phyloP scores from a whole-genome alignment of 805 yeast genomes.

The Priceomyces fermenticarens region DNA sequence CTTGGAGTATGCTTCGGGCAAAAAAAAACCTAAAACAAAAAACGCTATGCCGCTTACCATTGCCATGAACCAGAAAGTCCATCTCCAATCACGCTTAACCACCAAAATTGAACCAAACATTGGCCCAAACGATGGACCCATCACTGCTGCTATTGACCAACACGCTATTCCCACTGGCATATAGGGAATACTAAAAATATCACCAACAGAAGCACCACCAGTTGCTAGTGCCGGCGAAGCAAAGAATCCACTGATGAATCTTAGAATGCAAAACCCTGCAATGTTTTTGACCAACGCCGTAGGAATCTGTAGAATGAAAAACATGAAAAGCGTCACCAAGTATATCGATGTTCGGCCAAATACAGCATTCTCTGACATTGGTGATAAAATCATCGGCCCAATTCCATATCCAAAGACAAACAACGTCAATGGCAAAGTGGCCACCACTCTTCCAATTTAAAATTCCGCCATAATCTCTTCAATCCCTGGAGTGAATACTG shows the following conservation, averaged over 20 bases:
- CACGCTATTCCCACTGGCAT: conserved; percentile 43
- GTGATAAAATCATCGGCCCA: conserved; percentile 57
- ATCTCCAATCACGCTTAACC: conserved; percentile 41
- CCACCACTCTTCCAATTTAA: conserved; percentile 37
- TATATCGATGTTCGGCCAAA: conserved; percentile 50
- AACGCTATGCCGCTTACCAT: conserved; percentile 21
- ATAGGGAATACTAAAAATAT: conserved; percentile 37
- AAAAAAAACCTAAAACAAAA: conserved; percentile 24
- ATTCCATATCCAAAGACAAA: conserved; percentile 56
- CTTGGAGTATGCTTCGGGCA: conserved; percentile 46
- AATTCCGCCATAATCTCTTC: conserved; percentile 41
- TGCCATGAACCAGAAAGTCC: conserved; percentile 47
- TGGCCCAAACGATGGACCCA: conserved; percentile 54
- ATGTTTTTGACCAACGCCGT: too few relatives aligned
- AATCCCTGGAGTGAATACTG: conserved; percentile 49
- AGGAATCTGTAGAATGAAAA: conserved; percentile 49
- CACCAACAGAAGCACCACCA: conserved; percentile 52
- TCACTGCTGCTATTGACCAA: conserved; percentile 50
- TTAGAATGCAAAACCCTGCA: conserved; percentile 43
- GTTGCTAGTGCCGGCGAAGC: conserved; percentile 52
- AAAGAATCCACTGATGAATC: conserved; percentile 50
- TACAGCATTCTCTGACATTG: conserved; percentile 49
- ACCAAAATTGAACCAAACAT: conserved; percentile 49
- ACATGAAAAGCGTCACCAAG: conserved; percentile 41
- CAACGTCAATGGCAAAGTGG: conserved; percentile 46